A percentile compares a stretch with the other conserved stretches of the same genome.
These are phyloP conservation scores for Ustilago shanxiensis DNA, from an alignment of 1,284 basidiomycete genomes.

Conservation along the genomic window DNA sequence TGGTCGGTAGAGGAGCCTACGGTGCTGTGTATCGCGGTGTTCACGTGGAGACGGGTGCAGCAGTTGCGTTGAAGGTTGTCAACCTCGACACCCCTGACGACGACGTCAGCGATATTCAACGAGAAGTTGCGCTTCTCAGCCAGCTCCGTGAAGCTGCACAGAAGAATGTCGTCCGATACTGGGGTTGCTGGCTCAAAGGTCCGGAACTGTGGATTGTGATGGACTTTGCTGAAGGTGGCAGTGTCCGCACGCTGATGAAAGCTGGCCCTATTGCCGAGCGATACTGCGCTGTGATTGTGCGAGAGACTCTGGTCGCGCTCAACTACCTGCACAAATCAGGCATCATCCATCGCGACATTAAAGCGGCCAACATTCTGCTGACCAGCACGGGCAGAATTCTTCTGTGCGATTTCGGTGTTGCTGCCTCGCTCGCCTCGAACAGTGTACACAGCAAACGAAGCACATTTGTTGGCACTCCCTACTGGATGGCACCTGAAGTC, in stretches of 20 bases:
- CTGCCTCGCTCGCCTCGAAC: slow-evolving; percentile 83
- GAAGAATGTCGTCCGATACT: slow-evolving; percentile 94
- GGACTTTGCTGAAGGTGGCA: slow-evolving; percentile 97
- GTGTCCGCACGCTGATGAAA: slow-evolving; percentile 86
- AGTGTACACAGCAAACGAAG: slow-evolving; percentile 71
- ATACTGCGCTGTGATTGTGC: slow-evolving; percentile 86
- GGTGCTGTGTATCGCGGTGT: slow-evolving; percentile 71
- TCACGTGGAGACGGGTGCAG: slow-evolving; percentile 83
- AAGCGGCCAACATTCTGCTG: slow-evolving; percentile 60
- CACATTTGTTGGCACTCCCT: slow-evolving; percentile 60
- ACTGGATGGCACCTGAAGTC: slow-evolving; percentile 66
- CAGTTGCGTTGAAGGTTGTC: slow-evolving; percentile 97
- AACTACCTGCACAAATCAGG: slow-evolving; percentile 54
- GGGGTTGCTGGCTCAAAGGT: slow-evolving; percentile 92
- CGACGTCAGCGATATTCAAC: slow-evolving; percentile 95
- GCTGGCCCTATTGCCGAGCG: slow-evolving; percentile 86
- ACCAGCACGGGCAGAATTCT: slow-evolving; percentile 51
- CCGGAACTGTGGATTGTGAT: slow-evolving; percentile 98
- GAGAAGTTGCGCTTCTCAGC: slow-evolving; percentile 91
- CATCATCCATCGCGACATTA: slow-evolving; percentile 62
- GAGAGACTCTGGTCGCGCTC: slow-evolving; percentile 77
- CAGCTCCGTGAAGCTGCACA: slow-evolving; percentile 82
- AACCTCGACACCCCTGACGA: slow-evolving; percentile 92
- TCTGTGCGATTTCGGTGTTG: slow-evolving; percentile 71
- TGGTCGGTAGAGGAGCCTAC: slow-evolving; percentile 68